Conservation (phyloP, 2,329 filamentous ascomycete species). For the Fusarium tanahbumbuense region DNA sequence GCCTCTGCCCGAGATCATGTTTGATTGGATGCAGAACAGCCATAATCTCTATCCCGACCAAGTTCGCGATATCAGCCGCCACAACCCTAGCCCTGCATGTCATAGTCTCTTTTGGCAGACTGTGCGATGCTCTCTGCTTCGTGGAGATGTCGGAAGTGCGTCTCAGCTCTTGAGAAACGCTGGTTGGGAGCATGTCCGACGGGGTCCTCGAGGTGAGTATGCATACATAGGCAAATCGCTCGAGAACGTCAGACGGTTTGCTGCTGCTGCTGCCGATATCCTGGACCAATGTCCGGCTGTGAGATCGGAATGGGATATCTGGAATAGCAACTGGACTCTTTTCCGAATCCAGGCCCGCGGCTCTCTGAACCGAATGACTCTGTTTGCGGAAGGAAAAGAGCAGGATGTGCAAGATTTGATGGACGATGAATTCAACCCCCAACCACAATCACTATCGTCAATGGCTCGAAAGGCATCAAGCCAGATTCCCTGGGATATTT, state of each 20-base stretch:
- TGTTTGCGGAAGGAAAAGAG: conserved; percentile 81
- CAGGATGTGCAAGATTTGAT: conserved; percentile 52
- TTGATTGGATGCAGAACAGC: conserved; percentile 83
- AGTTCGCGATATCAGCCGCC: conserved; percentile 70
- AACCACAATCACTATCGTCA: conserved; percentile 68
- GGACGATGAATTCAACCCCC: conserved; percentile 52
- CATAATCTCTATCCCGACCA: conserved; percentile 79
- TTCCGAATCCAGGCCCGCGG: conserved; percentile 81
- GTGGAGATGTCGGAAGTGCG: conserved; percentile 77
- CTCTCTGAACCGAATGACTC: conserved; percentile 76
- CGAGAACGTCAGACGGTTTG: conserved; percentile 79
- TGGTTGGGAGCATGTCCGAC: conserved; percentile 81
- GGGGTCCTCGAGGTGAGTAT: conserved; percentile 71
- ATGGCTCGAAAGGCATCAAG: conserved; percentile 83
- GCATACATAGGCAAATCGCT: conserved; percentile 82
- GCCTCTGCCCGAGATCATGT: conserved; percentile 79
- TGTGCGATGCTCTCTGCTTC: conserved; percentile 77
- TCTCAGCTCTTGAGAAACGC: conserved; percentile 77
- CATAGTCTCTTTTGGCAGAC: conserved; percentile 88
- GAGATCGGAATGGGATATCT: conserved; percentile 82
- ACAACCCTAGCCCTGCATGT: conserved; percentile 78
- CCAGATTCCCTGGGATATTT: conserved; percentile 89
- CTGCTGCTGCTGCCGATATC: conserved; percentile 74
- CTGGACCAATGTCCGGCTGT: conserved; percentile 79
- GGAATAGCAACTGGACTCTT: conserved; percentile 82